Evolutionary conservation across 768 basidiomycete species (phyloP), one percentile per base, ranked within the genome.

Genomic region (Kwoniella dendrophila): DNA sequence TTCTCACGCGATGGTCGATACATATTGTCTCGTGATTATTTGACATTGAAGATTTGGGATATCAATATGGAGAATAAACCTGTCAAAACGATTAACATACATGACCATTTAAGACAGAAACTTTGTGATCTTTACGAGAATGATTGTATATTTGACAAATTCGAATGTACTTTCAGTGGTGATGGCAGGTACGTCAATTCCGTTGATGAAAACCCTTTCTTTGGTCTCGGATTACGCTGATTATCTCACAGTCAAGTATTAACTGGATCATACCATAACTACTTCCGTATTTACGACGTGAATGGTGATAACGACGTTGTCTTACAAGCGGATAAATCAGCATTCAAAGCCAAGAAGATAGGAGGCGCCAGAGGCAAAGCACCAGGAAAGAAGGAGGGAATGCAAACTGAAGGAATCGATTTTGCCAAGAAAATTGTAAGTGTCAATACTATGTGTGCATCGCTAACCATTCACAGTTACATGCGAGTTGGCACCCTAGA

Each of bases 261-360:
- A 67, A 97, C 96, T n/a, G 96, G 96, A 44, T 98, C 96, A 52
- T 99, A 99, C 82, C 95, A 98, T 83, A 99, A 99, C 82, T 98
- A 95, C 82, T 94, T 99, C 89, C 92, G 93, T 79, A 96, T 99
- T 86, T 99, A 92, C 81, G 95, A 98, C 79, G 86, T 87, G 55
- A 73, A 75, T 51, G 68, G 72, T n/a, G 91, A 95, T 63, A 89
- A 87, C 64, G 96, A 98, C 73, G 87, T 94, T 44, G 90, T 97
- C 12, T 81, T 99, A 58, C 96, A 98, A 80, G 96, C 96, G 1
- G 96, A 99, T 83, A 99, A 99, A 80, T 94, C 92, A 16, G 94
- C 95, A 5, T 99, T 99, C 83, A 98, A 98, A 80, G 92, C 91
- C 50, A 99, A 97, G 88, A 99, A 98, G 85, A 90, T 96, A 57